Evolutionary conservation across 768 basidiomycete genomes (phyloP).

Genomic region (Cyclocybe aegerita): DNA sequence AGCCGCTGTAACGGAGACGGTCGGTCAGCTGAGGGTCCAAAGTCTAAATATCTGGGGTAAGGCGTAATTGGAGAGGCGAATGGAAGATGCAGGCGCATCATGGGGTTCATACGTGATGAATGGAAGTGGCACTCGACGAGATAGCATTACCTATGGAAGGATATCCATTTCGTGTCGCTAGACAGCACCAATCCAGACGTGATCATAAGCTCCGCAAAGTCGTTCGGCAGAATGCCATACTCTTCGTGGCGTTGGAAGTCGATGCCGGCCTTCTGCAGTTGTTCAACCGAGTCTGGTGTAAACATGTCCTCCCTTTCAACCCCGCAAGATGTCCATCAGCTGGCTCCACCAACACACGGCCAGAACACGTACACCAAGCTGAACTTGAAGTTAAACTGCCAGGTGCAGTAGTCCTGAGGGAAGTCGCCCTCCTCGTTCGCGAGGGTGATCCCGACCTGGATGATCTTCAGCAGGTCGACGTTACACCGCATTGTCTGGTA

Average conservation of each 20-base stretch:
- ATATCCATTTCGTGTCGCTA: conserved; percentile 93
- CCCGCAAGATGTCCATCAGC: neutral
- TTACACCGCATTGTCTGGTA: conserved; percentile 99
- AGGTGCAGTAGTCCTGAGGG: conserved; percentile 88
- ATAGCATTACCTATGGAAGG: conserved; percentile 86
- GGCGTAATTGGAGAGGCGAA: neutral
- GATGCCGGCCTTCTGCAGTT: conserved; percentile 92
- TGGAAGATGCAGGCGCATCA: neutral
- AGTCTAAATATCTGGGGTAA: too few species aligned
- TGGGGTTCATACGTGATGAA: neutral
- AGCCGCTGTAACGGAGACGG: conserved; percentile 60
- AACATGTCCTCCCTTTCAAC: conserved; percentile 90
- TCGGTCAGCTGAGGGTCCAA: neutral
- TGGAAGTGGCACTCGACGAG: neutral
- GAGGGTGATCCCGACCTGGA: conserved; percentile 94
- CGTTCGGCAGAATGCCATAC: conserved; percentile 87
- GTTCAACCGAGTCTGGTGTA: conserved; percentile 94
- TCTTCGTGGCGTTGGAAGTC: conserved; percentile 94
- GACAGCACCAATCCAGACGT: conserved; percentile 91
- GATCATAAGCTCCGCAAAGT: conserved; percentile 96
- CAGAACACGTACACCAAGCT: conserved; percentile 56
- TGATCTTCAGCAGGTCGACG: conserved; percentile 96
- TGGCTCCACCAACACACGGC: neutral
- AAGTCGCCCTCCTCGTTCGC: conserved; percentile 93
- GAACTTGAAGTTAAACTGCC: conserved; percentile 99